phyloP scores from a whole-genome alignment of 441 rosid species.

The Populus hybrid region DNA sequence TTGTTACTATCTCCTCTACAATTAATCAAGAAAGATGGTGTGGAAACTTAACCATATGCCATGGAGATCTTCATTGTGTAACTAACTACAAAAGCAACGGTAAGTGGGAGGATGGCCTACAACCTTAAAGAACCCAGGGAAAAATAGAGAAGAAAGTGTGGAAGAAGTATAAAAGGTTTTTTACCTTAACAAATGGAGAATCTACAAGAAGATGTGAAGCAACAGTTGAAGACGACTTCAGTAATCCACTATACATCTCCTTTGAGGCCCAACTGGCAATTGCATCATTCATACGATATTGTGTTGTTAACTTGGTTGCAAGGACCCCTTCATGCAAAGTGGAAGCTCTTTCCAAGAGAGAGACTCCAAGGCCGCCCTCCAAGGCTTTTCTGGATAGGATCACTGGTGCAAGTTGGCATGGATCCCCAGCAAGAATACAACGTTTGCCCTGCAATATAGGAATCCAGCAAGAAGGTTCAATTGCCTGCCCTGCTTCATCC shows the following conservation, averaged over 20 bases:
- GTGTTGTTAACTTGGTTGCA: conserved; percentile 64
- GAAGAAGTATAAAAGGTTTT: conserved; percentile 4
- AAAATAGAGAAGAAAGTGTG: background rate
- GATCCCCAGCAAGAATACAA: conserved; percentile 89
- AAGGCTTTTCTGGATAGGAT: conserved; percentile 83
- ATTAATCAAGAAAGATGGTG: too few species aligned
- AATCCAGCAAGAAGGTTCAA: conserved; percentile 97
- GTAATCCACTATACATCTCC: conserved; percentile 89
- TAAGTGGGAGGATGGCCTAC: background rate
- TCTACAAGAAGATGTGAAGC: conserved; percentile 87
- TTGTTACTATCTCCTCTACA: too few species aligned
- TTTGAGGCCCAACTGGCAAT: conserved; percentile 97
- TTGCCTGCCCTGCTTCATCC: conserved; percentile 98
- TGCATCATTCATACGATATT: conserved; percentile 94
- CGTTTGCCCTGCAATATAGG: conserved; percentile 91
- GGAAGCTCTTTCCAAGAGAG: conserved; percentile 81
- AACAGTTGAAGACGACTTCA: conserved; percentile 67
- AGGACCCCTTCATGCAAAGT: conserved; percentile 71
- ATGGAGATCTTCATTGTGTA: too few species aligned
- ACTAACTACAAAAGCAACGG: too few species aligned
- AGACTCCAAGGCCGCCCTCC: conserved; percentile 90
- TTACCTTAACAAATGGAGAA: conserved; percentile 91
- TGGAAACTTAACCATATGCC: too few species aligned
- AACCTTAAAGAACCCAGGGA: background rate
- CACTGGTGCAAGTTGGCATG: conserved; percentile 94